Base-by-base conservation (phyloP, 2,329 filamentous ascomycete genomes). In the Pseudogymnoascus sp. region DNA sequence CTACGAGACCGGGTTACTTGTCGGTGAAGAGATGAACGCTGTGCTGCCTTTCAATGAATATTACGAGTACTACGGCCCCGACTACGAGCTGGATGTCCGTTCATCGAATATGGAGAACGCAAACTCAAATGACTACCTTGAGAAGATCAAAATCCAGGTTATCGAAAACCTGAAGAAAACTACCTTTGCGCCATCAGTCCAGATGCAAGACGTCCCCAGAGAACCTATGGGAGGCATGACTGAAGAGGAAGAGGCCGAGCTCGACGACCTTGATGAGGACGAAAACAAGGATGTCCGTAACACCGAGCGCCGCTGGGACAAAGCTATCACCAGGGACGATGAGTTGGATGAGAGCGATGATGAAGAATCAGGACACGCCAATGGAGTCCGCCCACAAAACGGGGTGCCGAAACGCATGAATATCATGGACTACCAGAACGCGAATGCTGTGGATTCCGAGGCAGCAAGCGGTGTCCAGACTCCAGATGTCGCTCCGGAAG, bases 1-100 rank as follows among this genome's bases (percentile, higher is more conserved):
- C 6, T 96, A 93, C 74, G 95, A 99, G 77, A 99, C 95, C 1
- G 93, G 93, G 68, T 83, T 92, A 64, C 82, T 97, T 7, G 90
- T 97, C 19, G 90, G 90, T 29, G 86, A 93, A 65, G 83, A 90
- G 31, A 90, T 97, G 83, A 83, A 86, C 10, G 83, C 88, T 4
- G 87, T 90, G n/a, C 81, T 97, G 42, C 93, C 93, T 0, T 97
- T 92, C 76, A 97, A 96, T 67, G 93, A 97, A 78, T 97, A 97
- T 76, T 97, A 97, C 73, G 85, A 88, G 82, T 96, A 96, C 72
- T 99, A 97, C 74, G 91, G 90, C 13, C 90, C 90, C 6, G 91
- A 96, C 70, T 96, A 93, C 70, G 88, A 91, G 66, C 83, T 99
- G 6, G 95, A 97, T 74, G 95, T 96, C 1, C 87, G 91, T 29